These are phyloP conservation scores for Fusarium oxysporum DNA, from an alignment of 2,329 filamentous ascomycete species.

Conservation along the genomic window DNA sequence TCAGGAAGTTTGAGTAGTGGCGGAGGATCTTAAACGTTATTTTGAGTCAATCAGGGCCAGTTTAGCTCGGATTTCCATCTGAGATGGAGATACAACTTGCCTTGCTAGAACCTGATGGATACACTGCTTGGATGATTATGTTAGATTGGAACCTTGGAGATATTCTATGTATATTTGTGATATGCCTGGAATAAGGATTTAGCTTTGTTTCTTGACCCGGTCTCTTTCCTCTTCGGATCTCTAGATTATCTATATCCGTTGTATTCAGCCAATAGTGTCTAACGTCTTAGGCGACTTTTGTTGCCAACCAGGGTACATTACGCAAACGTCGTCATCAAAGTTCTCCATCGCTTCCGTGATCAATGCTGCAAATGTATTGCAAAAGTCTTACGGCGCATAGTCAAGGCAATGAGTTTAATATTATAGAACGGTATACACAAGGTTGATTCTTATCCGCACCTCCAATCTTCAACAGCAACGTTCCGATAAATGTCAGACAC, in stretches of 20 bases:
- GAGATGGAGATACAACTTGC: too few species aligned
- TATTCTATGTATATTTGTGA: background rate
- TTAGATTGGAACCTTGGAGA: rapidly evolving
- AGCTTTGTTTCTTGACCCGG: background rate
- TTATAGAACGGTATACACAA: background rate
- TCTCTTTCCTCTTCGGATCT: rapidly evolving
- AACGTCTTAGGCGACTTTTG: too few species aligned
- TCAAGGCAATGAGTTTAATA: background rate
- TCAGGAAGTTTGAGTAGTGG: too few species aligned
- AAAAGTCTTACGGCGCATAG: rapidly evolving
- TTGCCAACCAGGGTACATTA: too few species aligned
- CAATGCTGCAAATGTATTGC: background rate
- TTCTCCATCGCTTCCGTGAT: background rate
- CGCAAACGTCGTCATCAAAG: rapidly evolving
- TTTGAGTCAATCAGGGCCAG: too few species aligned
- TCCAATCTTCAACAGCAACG: rapidly evolving
- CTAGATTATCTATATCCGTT: too few species aligned
- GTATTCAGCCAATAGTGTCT: rapidly evolving
- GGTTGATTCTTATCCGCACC: rapidly evolving
- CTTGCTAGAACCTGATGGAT: too few species aligned
- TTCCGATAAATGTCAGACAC: rapidly evolving
- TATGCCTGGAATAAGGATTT: background rate
- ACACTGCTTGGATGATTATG: too few species aligned
- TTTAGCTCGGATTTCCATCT: too few species aligned
- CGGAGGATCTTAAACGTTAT: too few species aligned